Conservation (phyloP, 371 early-diverging fungal genomes). For the Choanephora cucurbitarum region DNA sequence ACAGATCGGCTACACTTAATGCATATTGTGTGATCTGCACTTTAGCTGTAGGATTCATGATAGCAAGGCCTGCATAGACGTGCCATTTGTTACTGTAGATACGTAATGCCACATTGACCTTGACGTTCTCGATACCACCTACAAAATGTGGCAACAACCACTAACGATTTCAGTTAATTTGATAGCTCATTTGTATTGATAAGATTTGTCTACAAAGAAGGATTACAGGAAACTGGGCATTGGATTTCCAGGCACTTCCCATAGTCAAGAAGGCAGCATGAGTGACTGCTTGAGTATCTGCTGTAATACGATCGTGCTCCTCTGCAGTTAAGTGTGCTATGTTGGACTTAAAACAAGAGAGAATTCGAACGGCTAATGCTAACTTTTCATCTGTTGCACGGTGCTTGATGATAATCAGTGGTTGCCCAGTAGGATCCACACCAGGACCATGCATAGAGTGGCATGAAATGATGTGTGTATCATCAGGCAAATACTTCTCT, state of each 20-base stretch:
- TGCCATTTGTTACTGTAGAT: conserved; percentile 97
- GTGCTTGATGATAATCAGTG: conserved; percentile 84
- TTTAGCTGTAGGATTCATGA: conserved; percentile 90
- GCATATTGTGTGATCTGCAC: conserved; percentile 89
- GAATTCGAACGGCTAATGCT: conserved; percentile 61
- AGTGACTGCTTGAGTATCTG: conserved; percentile 97
- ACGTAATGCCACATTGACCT: conserved; percentile 87
- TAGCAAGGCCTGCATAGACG: conserved; percentile 93
- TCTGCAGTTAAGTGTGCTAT: conserved; percentile 76
- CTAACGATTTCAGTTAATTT: too few species aligned
- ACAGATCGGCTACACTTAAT: conserved; percentile 83
- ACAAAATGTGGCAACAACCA: conserved; percentile 88
- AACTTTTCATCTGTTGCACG: conserved; percentile 66
- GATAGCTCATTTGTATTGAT: too few species aligned
- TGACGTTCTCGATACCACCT: conserved; percentile 96
- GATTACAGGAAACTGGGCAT: conserved; percentile 81
- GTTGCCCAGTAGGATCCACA: conserved; percentile 83
- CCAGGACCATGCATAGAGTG: conserved; percentile 97
- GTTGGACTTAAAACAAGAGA: conserved; percentile 77
- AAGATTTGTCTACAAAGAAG: too few species aligned
- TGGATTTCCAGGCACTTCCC: conserved; percentile 94
- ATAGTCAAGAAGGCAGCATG: conserved; percentile 92
- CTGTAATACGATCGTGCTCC: conserved; percentile 95
- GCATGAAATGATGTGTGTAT: conserved; percentile 91
- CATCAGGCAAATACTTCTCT: conserved; percentile 79